Conservation (phyloP, 176 grass and related monocot genomes). For the Cenchrus purpureus region DNA sequence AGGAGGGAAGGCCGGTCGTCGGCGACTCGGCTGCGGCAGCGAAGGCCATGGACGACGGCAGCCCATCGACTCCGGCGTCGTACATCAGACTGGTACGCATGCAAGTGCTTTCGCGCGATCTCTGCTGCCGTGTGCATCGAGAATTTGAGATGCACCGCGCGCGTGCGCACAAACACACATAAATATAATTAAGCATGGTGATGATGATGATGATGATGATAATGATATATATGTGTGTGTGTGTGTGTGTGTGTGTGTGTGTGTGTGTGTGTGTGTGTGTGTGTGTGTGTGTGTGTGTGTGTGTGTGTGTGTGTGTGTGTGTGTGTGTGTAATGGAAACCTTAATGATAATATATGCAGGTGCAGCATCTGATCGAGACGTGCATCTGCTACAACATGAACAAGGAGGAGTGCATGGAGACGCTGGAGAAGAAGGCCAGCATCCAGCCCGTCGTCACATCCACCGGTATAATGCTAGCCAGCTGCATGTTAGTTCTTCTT, state of each 20-base stretch:
- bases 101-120: neutral
- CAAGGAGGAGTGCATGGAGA: conserved; percentile 73
- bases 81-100: conserved; percentile 67
- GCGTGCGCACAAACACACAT: no score
- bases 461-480: conserved; percentile 38
- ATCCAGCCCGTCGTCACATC: conserved; percentile 71
- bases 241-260: no score
- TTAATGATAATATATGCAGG: conserved; percentile 14
- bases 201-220: no score
- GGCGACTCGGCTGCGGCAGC: neutral
- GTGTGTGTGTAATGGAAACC: no score
- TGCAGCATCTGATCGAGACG: conserved; percentile 85
- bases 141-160: neutral
- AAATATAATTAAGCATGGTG: no score
- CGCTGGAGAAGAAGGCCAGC: conserved; percentile 71
- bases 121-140: neutral
- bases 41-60: conserved; percentile 39
- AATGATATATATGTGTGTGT: no score
- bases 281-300: no score
- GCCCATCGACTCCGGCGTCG: conserved; percentile 54
- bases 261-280: no score
- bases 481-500: neutral
- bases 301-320: no score
- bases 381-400: conserved; percentile 72
- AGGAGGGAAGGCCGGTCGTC: no score